phyloP scores from a whole-genome alignment of 129 eudicot species.

The Lactuca saligna region DNA sequence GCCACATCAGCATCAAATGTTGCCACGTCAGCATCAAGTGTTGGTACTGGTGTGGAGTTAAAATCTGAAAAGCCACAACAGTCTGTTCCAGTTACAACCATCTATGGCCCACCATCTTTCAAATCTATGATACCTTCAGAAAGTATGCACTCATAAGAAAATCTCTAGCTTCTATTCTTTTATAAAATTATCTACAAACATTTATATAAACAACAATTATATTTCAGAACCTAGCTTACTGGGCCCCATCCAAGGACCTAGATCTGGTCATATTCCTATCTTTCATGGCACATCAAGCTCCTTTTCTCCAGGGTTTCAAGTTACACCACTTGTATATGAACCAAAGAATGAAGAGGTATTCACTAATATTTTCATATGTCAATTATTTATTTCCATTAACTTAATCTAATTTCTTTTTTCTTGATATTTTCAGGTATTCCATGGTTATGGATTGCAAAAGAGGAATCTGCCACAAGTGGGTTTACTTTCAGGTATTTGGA shows the following conservation, averaged over 20 bases:
- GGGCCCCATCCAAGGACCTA: slow-evolving; percentile 53
- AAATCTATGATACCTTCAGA: slow-evolving; percentile 53
- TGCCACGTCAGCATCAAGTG: slow-evolving; percentile 29
- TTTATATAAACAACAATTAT: background rate
- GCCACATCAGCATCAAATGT: slow-evolving; percentile 33
- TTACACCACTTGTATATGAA: slow-evolving; percentile 31
- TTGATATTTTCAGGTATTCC: slow-evolving; percentile 42
- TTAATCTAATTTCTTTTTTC: background rate
- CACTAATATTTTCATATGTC: background rate
- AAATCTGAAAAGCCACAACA: slow-evolving; percentile 54
- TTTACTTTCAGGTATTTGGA: slow-evolving; percentile 46
- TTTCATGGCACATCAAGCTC: slow-evolving; percentile 42
- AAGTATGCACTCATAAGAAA: slow-evolving; percentile 44
- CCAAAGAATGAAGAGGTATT: slow-evolving; percentile 59
- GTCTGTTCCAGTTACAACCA: slow-evolving; percentile 43
- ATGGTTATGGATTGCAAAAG: slow-evolving; percentile 43
- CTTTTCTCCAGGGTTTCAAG: slow-evolving; percentile 35
- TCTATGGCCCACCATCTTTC: slow-evolving; percentile 42
- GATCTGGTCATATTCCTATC: slow-evolving; percentile 37
- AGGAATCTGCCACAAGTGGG: slow-evolving; percentile 41
- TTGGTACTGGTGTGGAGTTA: slow-evolving; percentile 37
- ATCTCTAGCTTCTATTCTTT: background rate
- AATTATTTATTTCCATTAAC: background rate
- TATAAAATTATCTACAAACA: no score
- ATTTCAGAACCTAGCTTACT: slow-evolving; percentile 77